Evolutionary conservation across 257 asterid genomes (phyloP).

Genomic region (Solanum medicagineum): DNA sequence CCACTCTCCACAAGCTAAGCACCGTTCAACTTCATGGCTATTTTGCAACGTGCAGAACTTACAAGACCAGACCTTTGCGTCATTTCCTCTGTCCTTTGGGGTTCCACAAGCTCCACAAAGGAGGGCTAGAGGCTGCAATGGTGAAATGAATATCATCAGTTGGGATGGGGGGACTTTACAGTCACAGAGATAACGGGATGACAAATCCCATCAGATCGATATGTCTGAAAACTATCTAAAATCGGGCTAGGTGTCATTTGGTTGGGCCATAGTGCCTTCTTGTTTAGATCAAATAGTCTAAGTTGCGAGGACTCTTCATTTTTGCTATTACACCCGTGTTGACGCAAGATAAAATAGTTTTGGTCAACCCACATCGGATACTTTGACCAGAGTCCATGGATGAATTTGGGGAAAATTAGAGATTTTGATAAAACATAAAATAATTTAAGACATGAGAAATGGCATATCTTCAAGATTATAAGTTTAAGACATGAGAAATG

Average conservation of each 20-base stretch:
- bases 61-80: slow-evolving; percentile 49
- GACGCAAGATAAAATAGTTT: too few species aligned
- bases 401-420: too few species aligned
- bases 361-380: too few species aligned
- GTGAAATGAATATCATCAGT: not conserved
- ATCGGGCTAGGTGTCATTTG: not conserved
- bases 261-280: not conserved
- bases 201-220: not conserved
- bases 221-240: not conserved
- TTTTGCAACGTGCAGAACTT: slow-evolving; percentile 77
- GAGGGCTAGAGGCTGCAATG: slow-evolving; percentile 40
- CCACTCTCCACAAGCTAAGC: slow-evolving; percentile 84
- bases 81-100: slow-evolving; percentile 16
- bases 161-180: not conserved
- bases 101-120: slow-evolving; percentile 62
- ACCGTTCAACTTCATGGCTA: slow-evolving; percentile 32
- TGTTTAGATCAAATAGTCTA: too few species aligned
- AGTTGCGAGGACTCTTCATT: too few species aligned
- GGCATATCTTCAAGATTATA: too few species aligned
- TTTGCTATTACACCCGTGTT: too few species aligned
- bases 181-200: not conserved
- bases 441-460: too few species aligned
- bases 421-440: too few species aligned
- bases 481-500: too few species aligned
- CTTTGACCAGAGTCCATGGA: too few species aligned